Percentiles rank a stretch among this genome's conserved stretches.
Conservation (phyloP, 1,139 yeast genomes). For the Yamadazyma sp. region DNA sequence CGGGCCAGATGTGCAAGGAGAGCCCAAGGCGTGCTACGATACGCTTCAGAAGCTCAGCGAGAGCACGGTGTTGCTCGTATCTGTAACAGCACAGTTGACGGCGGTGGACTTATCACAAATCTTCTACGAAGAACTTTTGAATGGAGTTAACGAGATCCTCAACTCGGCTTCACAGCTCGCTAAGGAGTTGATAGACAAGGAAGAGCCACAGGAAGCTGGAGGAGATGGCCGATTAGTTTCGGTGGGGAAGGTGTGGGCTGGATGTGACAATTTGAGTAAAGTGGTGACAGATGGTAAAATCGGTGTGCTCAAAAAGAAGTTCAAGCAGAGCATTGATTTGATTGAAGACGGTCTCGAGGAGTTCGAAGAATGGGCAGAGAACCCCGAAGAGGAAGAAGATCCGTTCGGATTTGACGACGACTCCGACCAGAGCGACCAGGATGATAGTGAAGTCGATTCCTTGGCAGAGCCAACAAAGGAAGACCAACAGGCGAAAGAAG, state of each 20-base stretch:
- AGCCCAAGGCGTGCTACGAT: constrained; percentile 48
- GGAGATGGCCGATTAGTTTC: constrained; percentile 48
- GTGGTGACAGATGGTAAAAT: constrained; percentile 49
- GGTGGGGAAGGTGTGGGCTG: constrained; percentile 66
- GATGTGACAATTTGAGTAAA: constrained; percentile 47
- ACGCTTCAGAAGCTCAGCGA: constrained; percentile 55
- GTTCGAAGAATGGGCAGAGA: constrained; percentile 63
- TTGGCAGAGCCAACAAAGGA: constrained; percentile 11
- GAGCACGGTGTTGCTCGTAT: constrained; percentile 42
- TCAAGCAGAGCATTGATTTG: constrained; percentile 46
- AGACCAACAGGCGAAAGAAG: constrained; percentile 25
- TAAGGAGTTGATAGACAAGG: constrained; percentile 26
- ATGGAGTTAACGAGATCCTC: constrained; percentile 30
- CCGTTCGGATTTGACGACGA: constrained; percentile 37
- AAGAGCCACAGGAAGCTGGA: too few relatives aligned
- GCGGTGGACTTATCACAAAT: constrained; percentile 37
- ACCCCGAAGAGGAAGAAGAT: constrained; percentile 55
- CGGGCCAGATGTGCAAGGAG: constrained; percentile 54
- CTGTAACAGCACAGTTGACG: constrained; percentile 47
- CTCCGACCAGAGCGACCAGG: constrained; percentile 12
- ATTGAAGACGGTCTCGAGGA: constrained; percentile 63
- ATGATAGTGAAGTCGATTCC: constrained; percentile 29
- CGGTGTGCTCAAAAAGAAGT: constrained; percentile 46
- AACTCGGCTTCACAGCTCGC: constrained; percentile 21
- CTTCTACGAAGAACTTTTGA: constrained; percentile 40